Evolutionary conservation across 1,139 yeast genomes (phyloP).

Genomic region (Pneumocystis canis): DNA sequence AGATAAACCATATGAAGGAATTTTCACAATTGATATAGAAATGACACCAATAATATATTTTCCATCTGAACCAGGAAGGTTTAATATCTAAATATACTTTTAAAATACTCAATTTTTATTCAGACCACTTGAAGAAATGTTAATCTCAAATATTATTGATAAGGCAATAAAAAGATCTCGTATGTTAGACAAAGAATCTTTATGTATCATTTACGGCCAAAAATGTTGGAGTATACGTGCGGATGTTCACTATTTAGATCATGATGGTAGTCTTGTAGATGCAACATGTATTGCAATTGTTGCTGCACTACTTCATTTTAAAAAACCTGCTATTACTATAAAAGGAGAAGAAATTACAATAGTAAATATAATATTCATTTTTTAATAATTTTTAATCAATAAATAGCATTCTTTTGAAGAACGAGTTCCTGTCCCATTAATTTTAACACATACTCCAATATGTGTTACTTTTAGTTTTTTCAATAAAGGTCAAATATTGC

Average conservation of each 20-base stretch:
- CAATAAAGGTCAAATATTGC: conserved; percentile 31
- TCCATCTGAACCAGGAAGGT: conserved; percentile 41
- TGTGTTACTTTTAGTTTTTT: conserved; percentile 83
- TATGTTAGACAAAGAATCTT: conserved; percentile 76
- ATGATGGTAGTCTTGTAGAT: conserved; percentile 86
- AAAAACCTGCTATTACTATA: conserved; percentile 69
- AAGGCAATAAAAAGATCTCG: conserved; percentile 81
- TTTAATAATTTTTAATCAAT: too few relatives aligned
- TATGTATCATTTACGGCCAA: conserved; percentile 82
- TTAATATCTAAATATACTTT: neutral
- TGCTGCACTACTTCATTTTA: conserved; percentile 69
- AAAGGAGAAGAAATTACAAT: conserved; percentile 42
- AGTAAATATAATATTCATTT: conserved; percentile 19
- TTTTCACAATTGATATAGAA: conserved; percentile 71
- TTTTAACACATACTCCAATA: conserved; percentile 76
- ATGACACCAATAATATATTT: conserved; percentile 82
- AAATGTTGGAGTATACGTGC: conserved; percentile 85
- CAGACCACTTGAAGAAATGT: conserved; percentile 61
- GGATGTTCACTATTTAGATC: conserved; percentile 73
- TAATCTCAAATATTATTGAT: conserved; percentile 69
- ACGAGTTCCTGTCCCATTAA: conserved; percentile 73
- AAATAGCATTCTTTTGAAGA: conserved; percentile 42
- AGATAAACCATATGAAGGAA: conserved; percentile 88
- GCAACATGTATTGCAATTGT: conserved; percentile 83
- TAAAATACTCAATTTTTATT: conserved; percentile 29